A percentile compares a stretch with the other conserved stretches of the same genome.
phyloP scores from a whole-genome alignment of 805 yeast genomes.

The Metschnikowia picachoensis region DNA sequence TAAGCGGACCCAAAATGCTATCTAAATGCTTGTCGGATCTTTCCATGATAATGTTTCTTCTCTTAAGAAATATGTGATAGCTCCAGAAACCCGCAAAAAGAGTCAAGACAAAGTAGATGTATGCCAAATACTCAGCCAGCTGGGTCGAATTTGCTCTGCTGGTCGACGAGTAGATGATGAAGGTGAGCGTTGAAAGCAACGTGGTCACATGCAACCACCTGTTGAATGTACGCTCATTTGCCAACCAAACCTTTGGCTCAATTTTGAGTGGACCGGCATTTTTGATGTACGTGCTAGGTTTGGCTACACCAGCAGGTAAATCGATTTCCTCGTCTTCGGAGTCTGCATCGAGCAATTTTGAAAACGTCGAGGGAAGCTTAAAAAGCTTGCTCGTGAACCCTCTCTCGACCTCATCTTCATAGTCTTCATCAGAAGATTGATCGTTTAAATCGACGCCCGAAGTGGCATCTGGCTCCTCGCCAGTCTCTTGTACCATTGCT shows the following conservation, averaged over 20 bases:
- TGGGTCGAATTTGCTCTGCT: conserved; percentile 58
- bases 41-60: conserved; percentile 69
- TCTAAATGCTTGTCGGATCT: conserved; percentile 88
- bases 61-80: conserved; percentile 64
- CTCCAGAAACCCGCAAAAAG: conserved; percentile 89
- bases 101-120: conserved; percentile 75
- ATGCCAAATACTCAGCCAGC: conserved; percentile 69
- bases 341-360: conserved; percentile 57
- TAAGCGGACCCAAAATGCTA: conserved; percentile 83
- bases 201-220: conserved; percentile 92
- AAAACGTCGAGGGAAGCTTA: conserved; percentile 26
- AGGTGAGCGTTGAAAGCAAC: conserved; percentile 78
- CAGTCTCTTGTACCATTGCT: conserved; percentile 12
- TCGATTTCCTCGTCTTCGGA: conserved; percentile 81
- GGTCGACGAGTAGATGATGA: conserved; percentile 76
- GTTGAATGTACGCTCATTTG: conserved; percentile 95
- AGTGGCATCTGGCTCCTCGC: conserved; percentile 13
- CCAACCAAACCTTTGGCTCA: conserved; percentile 98
- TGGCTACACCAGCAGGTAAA: conserved; percentile 84
- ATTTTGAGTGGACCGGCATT: conserved; percentile 90
- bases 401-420: conserved; percentile 17
- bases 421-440: conserved; percentile 33
- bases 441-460: conserved; percentile 18
- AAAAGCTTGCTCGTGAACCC: conserved; percentile 20
- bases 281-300: conserved; percentile 74